Base-by-base conservation (phyloP, 495 filamentous ascomycete species). In the Penicillium samsonianum region DNA sequence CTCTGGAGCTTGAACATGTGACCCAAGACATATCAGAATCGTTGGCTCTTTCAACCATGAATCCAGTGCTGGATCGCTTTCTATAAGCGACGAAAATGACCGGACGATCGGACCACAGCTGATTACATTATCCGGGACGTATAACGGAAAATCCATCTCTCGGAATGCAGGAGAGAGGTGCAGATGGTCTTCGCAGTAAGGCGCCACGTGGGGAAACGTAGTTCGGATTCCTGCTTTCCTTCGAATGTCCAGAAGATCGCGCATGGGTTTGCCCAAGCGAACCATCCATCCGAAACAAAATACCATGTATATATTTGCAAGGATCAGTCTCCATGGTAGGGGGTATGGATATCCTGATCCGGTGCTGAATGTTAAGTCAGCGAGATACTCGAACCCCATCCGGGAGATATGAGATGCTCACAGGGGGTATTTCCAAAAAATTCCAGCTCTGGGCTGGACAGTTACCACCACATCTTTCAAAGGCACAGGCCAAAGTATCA, bases 1-100 rank as follows among this genome's bases (percentile, higher is more conserved):
- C 0, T 77, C 74, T 1, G 71, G 64, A 4, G 58, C 67, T 50
- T 74, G 74, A 10, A 74, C 61, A 50, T 69, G 67, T 0, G 75
- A 79, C 0, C 81, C 81, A 1, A 83, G 73, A 53, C 77, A 80
- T 35, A 84, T 70, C 16, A 84, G 64, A 8, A 84, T 59, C 0
- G 79, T 83, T 6, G 78, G 76, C 3, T 69, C 64, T 3, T 67
- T 57, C 16, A 84, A 68, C 81, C 81, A 84, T 10, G 54, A 38
- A 19, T 62, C 62, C 53, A 84, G 48, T n/a, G 71, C 73, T 0
- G 78, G 71, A 47, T 80, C 75, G 19, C 64, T 53, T 19, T 74
- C 64, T 47, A 69, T 52, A 0, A 78, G 68, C 0, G 75, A 58
- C n/a, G 60, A 59, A 42, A 64, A 61, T 4, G 65, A 63, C 3